These are phyloP conservation scores for Sindora glabra DNA, from an alignment of 306 rosid species.

Conservation along the genomic window DNA sequence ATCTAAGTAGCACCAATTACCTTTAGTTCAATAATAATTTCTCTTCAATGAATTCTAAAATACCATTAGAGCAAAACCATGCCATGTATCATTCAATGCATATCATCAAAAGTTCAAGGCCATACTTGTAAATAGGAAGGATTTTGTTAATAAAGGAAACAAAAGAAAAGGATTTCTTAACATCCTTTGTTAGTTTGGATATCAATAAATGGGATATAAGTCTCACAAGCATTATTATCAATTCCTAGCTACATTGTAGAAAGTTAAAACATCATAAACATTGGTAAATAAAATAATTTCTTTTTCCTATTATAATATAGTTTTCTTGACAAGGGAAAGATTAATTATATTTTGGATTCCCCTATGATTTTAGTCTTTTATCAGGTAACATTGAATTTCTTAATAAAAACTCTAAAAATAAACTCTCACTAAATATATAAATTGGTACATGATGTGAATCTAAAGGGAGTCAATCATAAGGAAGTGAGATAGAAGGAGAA, in stretches of 20 bases:
- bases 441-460: no score
- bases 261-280: no score
- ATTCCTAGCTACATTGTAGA: conserved; percentile 41
- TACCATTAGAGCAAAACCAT: background rate
- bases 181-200: conserved; percentile 49
- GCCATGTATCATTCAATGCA: background rate
- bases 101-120: background rate
- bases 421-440: no score
- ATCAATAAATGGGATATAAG: conserved; percentile 57
- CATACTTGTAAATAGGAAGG: conserved; percentile 52
- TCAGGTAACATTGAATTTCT: no score
- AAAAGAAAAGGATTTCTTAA: conserved; percentile 37
- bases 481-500: no score
- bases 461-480: no score
- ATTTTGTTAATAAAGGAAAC: conserved; percentile 36
- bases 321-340: no score
- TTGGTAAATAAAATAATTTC: no score
- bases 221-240: conserved; percentile 52
- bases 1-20: conserved; percentile 57
- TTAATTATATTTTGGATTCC: no score
- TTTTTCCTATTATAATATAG: no score
- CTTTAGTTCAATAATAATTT: conserved; percentile 48
- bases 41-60: conserved; percentile 26
- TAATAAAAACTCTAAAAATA: no score
- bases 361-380: no score